Conservation (phyloP, 208 protist species). For the Blastocrithidia nonstop region DNA sequence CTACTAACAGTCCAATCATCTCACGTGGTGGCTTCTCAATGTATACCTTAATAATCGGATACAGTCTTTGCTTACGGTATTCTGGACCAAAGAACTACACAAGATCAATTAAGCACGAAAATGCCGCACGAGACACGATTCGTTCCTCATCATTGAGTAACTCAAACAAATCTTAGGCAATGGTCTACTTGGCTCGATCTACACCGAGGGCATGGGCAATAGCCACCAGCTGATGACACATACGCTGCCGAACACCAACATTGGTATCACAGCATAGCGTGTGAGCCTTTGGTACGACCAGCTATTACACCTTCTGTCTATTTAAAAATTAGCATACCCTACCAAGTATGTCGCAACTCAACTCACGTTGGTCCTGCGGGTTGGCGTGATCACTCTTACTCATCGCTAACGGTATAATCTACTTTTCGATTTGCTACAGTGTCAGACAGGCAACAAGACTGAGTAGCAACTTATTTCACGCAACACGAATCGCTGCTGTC, state of each 20-base stretch:
- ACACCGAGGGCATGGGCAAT: constrained; percentile 64
- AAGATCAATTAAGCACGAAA: constrained; percentile 79
- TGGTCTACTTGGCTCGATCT: constrained; percentile 49
- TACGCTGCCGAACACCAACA: constrained; percentile 59
- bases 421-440: constrained; percentile 31
- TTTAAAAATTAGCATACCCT: constrained; percentile 38
- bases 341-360: constrained; percentile 77
- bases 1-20: constrained; percentile 64
- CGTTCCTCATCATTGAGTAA: constrained; percentile 85
- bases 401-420: constrained; percentile 53
- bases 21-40: constrained; percentile 73
- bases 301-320: constrained; percentile 28
- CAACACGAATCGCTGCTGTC: constrained; percentile 47
- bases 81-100: constrained; percentile 80
- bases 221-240: constrained; percentile 74
- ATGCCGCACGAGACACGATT: constrained; percentile 63
- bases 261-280: constrained; percentile 86
- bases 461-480: constrained; percentile 66
- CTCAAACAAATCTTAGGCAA: constrained; percentile 76
- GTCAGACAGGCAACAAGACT: constrained; percentile 39
- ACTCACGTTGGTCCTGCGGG: constrained; percentile 75
- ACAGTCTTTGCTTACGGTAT: constrained; percentile 70
- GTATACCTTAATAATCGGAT: constrained; percentile 79
- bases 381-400: constrained; percentile 77
- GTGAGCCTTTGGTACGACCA: constrained; percentile 58